Evolutionary conservation across 164 flowering plant species (phyloP), one percentile per base, ranked within the genome.

Genomic region (Sedum album): DNA sequence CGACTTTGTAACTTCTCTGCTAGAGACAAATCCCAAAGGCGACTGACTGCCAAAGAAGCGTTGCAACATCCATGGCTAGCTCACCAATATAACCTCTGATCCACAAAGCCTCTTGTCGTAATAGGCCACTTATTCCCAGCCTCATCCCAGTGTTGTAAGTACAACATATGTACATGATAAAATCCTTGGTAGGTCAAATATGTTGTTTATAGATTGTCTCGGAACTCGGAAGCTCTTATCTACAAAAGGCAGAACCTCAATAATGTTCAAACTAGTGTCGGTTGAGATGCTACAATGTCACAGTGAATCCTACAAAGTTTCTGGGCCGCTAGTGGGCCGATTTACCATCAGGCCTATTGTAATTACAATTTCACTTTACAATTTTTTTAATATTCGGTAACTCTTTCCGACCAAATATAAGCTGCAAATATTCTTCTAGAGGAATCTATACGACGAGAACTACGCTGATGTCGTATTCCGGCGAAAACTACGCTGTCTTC

Each of bases 61-160:
- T 77, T 94, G 2, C 74, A 79, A 62, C 96, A 94, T 61, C 92
- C 97, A 4, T 91, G 98, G 98, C 86, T 94, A 48, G 83, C 89
- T 17, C 68, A 73, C 68, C 66, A 69, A 1, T 90, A 87, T 66
- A 75, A 76, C 62, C 41, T 18, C 25, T 78, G 33, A 36, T 13
- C 31, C 31, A 21, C 44, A 25, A 25, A 51, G 4, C 5, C 18
- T 26, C 31, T 23, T 26, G 15, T 57, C 5, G 5, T 57, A 57
- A 26, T 14, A 13, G 33, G 8, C 9, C 28, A 10, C 57, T 51
- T 51, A 51, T 0, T 35, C 38, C 7, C 38, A 35, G 5, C 38
- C 25, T 48, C 55, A 48, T 48, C 21, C 17, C 48, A 42, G n/a
- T n/a, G 5, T 2, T 39, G 42, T 39, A 39, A 39, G 8, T 39